Base-by-base conservation (phyloP, 192 early-diverging fungal species). In the Backusella sp. region DNA sequence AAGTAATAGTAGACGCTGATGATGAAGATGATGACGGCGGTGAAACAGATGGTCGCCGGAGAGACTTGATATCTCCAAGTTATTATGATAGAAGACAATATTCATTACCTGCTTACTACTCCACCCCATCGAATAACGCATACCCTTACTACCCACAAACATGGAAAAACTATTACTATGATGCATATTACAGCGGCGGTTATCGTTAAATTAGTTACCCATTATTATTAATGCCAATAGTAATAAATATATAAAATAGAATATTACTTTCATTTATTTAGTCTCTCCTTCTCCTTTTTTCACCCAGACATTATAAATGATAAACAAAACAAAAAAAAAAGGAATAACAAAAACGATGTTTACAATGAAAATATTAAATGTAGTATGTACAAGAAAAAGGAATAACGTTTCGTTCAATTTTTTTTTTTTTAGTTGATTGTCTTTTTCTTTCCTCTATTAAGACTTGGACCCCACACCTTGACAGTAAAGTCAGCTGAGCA, bases 401-500 rank as follows among this genome's bases (percentile, higher is more conserved):
- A 65, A 62, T 37, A 59, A 53, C n/a, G 8, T 53, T 52, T 52
- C 19, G 14, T 52, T n/a, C 52, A 32, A 32, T 32, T 32, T 32
- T 32, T 32, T 3, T 53, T 21, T 53, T 68, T 67, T 72, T 81
- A 81, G 6, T 72, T 70, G 37, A 81, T 53, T 7, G 56, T 49
- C 72, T 81, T 81, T 68, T 81, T 81, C 68, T 81, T 81, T 35
- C 73, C 73, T 74, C 80, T 73, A 36, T 73, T 15, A 34, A 69
- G 39, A 67, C 39, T 72, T 39, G 86, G 86, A 28, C 86, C 86
- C 95, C 95, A 96, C 4, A 96, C 76, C 76, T 92, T 93, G 67
- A 96, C 85, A 11, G 90, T 92, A 76, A 86, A 91, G 73, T 96
- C 95, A 19, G 95, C 93, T n/a, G 93, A 95, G 68, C 95, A 92